A percentile compares a stretch with the other conserved stretches of the same genome.
These are phyloP conservation scores for Colletotrichum horii DNA, from an alignment of 2,329 filamentous ascomycete genomes.

Conservation along the genomic window DNA sequence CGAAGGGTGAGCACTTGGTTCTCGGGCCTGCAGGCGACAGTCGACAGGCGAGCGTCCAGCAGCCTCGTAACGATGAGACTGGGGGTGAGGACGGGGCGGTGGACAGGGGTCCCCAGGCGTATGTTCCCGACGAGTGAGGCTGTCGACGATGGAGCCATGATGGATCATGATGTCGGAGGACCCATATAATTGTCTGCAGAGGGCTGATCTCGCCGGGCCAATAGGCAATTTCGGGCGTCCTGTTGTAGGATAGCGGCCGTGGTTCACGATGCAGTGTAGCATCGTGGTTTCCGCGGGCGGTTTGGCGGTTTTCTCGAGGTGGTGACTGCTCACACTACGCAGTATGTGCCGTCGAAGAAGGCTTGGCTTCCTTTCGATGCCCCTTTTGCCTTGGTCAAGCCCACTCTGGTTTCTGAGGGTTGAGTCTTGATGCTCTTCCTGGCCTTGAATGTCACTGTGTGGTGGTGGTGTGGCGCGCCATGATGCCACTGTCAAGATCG, in stretches of 20 bases:
- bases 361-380: background rate
- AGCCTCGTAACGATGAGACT: slow-evolving; percentile 34
- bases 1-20: background rate
- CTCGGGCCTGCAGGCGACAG: slow-evolving; percentile 5
- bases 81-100: background rate
- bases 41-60: slow-evolving; percentile 18
- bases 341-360: background rate
- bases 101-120: slow-evolving; percentile 28
- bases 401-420: background rate
- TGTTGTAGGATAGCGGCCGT: slow-evolving; percentile 14
- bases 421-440: background rate
- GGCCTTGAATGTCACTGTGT: background rate
- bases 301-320: background rate
- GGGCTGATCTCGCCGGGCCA: slow-evolving; percentile 22
- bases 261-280: slow-evolving; percentile 19
- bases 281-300: background rate
- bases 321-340: background rate
- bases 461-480: background rate
- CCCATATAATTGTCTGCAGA: slow-evolving; percentile 16
- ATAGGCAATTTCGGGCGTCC: slow-evolving; percentile 19
- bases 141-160: slow-evolving; percentile 27
- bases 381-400: background rate
- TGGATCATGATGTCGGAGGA: slow-evolving; percentile 16
- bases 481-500: background rate
- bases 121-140: slow-evolving; percentile 36